Base-by-base conservation (phyloP, 306 rosid genomes). In the Prunus padus region DNA sequence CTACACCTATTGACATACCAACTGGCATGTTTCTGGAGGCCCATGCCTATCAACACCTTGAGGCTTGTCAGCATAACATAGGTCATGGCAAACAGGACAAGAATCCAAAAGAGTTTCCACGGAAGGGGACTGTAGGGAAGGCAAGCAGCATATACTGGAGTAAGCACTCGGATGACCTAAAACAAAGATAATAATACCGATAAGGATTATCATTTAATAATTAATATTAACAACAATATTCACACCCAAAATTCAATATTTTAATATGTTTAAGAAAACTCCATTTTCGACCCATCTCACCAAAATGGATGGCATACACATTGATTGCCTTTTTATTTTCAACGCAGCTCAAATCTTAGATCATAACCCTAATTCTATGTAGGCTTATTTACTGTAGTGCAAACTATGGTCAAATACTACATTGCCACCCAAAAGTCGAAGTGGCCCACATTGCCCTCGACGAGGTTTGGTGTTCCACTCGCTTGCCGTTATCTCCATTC, bases 21-120 rank as follows among this genome's bases (percentile, higher is more conserved):
- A 45, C 91, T 82, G 61, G 99, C 95, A 18, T 89, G 89, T 67
- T 89, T 86, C 79, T 83, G 86, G 37, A 95, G 85, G 65, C 96
- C 92, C 84, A 95, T 82, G 84, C 93, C 93, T 73, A 92, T 71
- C 83, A 95, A 85, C 66, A 92, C 89, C 89, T 95, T 95, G 77
- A 95, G 97, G 85, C 97, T 95, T 65, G 96, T 79, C 55, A 95
- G 95, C 99, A 95, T 92, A 22, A 89, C 90, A 85, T 81, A 95
- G 67, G 92, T 92, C 84, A 88, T 82, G 10, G 87, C 80, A 59
- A 66, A 78, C 72, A 87, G 89, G 55, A 95, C 72, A 31, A 88
- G 54, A 67, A 84, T 81, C 86, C 91, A 90, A 64, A 92, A 87
- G 71, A 89, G 75, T 77, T 85, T 95, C 97, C 90, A 92, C 5